Evolutionary conservation across 345 rosid species (phyloP), one percentile per base, ranked within the genome.

Genomic region (Camelina sativa): DNA sequence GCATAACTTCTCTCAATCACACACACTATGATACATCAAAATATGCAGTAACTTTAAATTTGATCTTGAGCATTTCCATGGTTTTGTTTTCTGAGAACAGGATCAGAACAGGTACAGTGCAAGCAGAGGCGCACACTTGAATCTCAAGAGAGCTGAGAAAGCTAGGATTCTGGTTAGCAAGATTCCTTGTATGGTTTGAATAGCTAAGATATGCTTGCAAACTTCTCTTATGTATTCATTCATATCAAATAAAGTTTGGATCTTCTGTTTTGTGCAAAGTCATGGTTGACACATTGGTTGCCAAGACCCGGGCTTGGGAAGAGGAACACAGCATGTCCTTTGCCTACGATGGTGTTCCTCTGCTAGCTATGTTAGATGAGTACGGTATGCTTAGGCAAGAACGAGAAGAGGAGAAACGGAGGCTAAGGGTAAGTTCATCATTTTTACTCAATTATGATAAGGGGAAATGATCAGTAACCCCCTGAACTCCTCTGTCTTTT

Each of bases 81-180:
- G 19, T 57, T 48, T 65, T 22, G 19, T 54, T 62, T 69, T 50
- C 4, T 17, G 83, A 73, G 52, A 81, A 79, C 94, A 95, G 99
- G 99, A 95, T 76, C 97, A 95, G 64, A 95, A 95, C 83, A 87
- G 97, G 87, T 95, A 95, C 60, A 92, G 86, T 68, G 92, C 98
- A 17, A 91, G 99, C 80, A 84, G 97, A 84, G 99, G 99, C 17
- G 97, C 99, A 2, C 99, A 95, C 67, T 83, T 92, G 79, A 95
- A 95, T 83, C 99, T 95, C 84, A 95, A 95, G 88, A 97, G 98
- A 30, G 99, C 99, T 32, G 98, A 95, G 77, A 92, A 89, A 78
- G 97, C 98, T 43, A 82, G 99, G 50, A 75, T 90, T 76, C 77
- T 95, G 78, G 99, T 95, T 50, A 95, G 88, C 88, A 92, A 91